Evolutionary conservation across 2,329 filamentous ascomycete genomes (phyloP).

Genomic region (Pseudogymnoascus verrucosus): DNA sequence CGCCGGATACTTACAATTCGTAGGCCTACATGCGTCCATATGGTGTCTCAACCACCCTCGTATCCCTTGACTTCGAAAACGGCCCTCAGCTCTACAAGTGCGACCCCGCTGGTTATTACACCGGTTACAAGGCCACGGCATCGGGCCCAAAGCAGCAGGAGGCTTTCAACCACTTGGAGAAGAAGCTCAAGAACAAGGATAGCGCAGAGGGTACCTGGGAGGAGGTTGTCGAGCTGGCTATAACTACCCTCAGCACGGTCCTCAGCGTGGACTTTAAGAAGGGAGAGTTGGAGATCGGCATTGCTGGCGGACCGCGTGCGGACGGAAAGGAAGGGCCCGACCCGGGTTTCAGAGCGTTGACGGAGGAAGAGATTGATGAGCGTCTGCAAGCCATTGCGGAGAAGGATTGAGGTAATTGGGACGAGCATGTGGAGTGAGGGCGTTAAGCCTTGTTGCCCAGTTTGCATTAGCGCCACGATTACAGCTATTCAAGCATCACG

Average conservation of each 20-base stretch:
- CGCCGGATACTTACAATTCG: conserved; percentile 25
- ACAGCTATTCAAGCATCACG: conserved; percentile 4
- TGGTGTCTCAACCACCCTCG: conserved; percentile 89
- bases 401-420: conserved; percentile 65
- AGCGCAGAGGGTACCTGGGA: conserved; percentile 87
- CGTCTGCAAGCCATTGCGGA: conserved; percentile 95
- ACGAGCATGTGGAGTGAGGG: neutral
- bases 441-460: conserved; percentile 4
- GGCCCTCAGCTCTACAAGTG: conserved; percentile 97
- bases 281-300: conserved; percentile 94
- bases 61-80: conserved; percentile 85
- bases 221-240: conserved; percentile 94
- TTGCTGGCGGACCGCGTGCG: conserved; percentile 78
- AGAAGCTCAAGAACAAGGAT: conserved; percentile 99
- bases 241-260: conserved; percentile 89
- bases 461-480: conserved; percentile 1
- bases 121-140: conserved; percentile 95
- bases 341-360: conserved; percentile 75
- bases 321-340: conserved; percentile 80
- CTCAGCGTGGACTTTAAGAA: conserved; percentile 99
- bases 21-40: conserved; percentile 97
- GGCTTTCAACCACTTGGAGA: conserved; percentile 95
- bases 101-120: conserved; percentile 95
- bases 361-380: conserved; percentile 97
- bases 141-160: conserved; percentile 98